These are phyloP conservation scores for Cornus controversa DNA, from an alignment of 148 eudicot genomes.

Conservation along the genomic window DNA sequence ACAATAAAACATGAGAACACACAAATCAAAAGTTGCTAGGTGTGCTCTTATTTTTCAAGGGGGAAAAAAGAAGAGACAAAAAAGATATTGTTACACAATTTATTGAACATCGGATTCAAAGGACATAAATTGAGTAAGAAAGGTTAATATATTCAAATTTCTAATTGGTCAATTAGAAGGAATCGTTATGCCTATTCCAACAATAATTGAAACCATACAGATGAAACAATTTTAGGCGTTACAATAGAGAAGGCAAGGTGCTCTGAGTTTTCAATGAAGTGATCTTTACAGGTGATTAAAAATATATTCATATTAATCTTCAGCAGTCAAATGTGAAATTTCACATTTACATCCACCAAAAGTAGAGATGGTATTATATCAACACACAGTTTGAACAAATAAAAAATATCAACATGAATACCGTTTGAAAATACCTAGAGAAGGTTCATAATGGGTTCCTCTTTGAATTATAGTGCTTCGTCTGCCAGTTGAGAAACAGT, in stretches of 20 bases:
- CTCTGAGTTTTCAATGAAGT: background rate
- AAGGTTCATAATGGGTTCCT: conserved; percentile 29
- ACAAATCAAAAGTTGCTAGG: background rate
- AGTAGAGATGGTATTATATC: no score
- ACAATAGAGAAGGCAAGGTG: background rate
- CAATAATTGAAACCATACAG: background rate
- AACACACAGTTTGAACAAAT: no score
- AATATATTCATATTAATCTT: no score
- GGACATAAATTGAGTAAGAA: no score
- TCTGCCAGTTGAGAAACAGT: conserved; percentile 32
- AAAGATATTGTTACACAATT: background rate
- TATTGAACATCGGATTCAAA: background rate
- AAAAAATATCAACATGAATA: background rate
- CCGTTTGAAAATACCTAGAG: background rate
- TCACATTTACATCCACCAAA: no score
- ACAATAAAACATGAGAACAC: background rate
- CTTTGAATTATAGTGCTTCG: conserved; percentile 28
- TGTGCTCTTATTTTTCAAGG: background rate
- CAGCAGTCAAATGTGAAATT: no score
- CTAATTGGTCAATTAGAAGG: background rate
- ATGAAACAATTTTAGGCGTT: background rate
- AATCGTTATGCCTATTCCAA: background rate
- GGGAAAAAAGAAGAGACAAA: background rate
- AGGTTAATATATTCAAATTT: background rate
- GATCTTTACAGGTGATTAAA: background rate